A percentile compares a stretch with the other conserved stretches of the same genome.
These are phyloP conservation scores for Rossbeevera mucosa DNA, from an alignment of 768 basidiomycete species.

Conservation along the genomic window DNA sequence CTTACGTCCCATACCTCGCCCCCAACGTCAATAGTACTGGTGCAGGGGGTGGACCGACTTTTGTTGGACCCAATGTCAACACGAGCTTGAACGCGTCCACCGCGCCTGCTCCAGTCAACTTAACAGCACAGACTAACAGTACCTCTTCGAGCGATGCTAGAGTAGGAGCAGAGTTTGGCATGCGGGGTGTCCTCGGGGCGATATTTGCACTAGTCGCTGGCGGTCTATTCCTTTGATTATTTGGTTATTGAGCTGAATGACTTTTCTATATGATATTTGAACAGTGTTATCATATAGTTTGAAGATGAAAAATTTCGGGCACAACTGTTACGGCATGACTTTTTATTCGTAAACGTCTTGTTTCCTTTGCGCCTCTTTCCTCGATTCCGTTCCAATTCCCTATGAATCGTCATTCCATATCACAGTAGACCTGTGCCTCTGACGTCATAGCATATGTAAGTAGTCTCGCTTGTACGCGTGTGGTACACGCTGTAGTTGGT, in stretches of 20 bases:
- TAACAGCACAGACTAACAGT: conserved; percentile 17
- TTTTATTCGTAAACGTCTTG: no score
- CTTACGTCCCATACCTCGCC: conserved; percentile 42
- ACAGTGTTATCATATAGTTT: background rate
- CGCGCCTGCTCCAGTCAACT: conserved; percentile 39
- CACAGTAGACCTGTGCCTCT: no score
- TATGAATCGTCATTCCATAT: no score
- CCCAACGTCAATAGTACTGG: conserved; percentile 37
- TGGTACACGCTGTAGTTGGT: no score
- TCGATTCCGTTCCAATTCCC: no score
- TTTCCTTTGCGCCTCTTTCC: no score
- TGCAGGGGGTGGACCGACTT: conserved; percentile 41
- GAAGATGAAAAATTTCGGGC: background rate
- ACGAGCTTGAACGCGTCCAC: conserved; percentile 28
- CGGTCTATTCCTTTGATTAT: conserved; percentile 9
- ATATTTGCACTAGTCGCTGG: conserved; percentile 1
- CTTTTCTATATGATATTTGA: background rate
- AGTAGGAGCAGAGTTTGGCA: background rate
- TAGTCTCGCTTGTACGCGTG: no score
- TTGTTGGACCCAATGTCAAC: conserved; percentile 34
- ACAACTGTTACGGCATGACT: no score
- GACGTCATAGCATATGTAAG: no score
- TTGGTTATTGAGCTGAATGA: background rate
- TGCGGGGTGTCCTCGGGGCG: conserved; percentile 8
- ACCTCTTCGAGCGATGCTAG: background rate